Base-by-base conservation (phyloP, 2,329 filamentous ascomycete genomes). In the Talaromyces verruculosus region DNA sequence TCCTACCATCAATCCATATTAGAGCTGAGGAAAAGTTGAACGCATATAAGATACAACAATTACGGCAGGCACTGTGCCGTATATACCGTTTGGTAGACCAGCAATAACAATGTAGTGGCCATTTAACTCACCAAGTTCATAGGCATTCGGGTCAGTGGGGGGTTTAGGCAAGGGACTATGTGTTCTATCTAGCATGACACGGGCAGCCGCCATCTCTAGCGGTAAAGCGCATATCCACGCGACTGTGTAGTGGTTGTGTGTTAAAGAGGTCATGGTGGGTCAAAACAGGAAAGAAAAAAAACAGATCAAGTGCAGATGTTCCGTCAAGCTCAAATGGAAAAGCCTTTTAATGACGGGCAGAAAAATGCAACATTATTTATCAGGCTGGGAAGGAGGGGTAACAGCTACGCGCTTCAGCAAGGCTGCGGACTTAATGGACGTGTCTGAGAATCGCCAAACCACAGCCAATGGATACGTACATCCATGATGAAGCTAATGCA, bases 1-100 rank as follows among this genome's bases (percentile, higher is more conserved):
- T 1, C 68, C 68, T 11, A 69, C 68, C 53, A 69, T 69, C 39
- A 68, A 11, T 7, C 37, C 63, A 45, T 67, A 66, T 55, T 49
- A 65, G 35, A 69, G 47, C 28, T 13, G 64, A 19, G 25, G 49
- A n/a, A 53, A 53, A 6, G 25, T 53, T 2, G 25, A 30, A 1
- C 5, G 15, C 2, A 53, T 17, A 5, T 3, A 25, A 30, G 25
- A n/a, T 2, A 3, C 22, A 1, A 53, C 49, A 2, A 15, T 30
- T 1, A 13, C 15, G 2, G 49, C 49, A n/a, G 49, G n/a, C 5
- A 33, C 25, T 17, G 3, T 30, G 5, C 49, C 25, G 5, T 33
- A 53, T 30, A 30, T 5, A 3, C 49, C 49, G 6, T 4, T 33
- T n/a, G 49, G 49, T 10, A 53, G 6, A 15, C 25, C 3, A 2